Conservation (phyloP, 305 asterid genomes). For the Plantago rigida region DNA sequence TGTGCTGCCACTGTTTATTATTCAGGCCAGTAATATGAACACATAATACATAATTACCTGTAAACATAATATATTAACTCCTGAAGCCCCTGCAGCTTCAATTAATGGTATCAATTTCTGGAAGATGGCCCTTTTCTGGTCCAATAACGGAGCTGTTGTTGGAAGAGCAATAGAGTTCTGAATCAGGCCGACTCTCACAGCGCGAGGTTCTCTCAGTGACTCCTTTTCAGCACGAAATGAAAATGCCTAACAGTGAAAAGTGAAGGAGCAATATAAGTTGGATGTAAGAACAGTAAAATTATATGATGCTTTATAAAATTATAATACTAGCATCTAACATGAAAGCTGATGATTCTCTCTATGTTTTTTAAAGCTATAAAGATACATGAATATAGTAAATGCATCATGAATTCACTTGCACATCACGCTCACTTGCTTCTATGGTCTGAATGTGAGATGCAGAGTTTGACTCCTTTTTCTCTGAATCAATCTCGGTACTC, state of each 20-base stretch:
- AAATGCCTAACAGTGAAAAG: conserved; percentile 48
- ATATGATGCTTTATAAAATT: conserved; percentile 4
- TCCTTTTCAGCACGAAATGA: conserved; percentile 62
- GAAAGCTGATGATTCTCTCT: too few relatives aligned
- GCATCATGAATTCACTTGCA: too few relatives aligned
- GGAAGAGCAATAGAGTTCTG: conserved; percentile 68
- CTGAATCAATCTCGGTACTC: too few relatives aligned
- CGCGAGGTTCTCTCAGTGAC: conserved; percentile 59
- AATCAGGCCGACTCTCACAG: conserved; percentile 79
- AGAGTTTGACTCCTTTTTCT: too few relatives aligned
- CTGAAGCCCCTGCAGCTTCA: conserved; percentile 79
- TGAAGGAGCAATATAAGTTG: too few relatives aligned
- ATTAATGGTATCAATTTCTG: conserved; percentile 60
- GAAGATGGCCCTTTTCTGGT: conserved; percentile 69
- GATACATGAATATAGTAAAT: too few relatives aligned
- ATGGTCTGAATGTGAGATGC: too few relatives aligned
- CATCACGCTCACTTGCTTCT: too few relatives aligned
- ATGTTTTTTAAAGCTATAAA: too few relatives aligned
- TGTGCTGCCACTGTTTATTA: conserved; percentile 2
- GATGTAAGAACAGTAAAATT: conserved; percentile 6
- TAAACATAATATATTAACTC: conserved; percentile 74
- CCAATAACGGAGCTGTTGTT: conserved; percentile 55
- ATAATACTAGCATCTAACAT: too few relatives aligned
- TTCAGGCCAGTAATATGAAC: neutral
- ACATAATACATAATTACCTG: conserved; percentile 41